Evolutionary conservation across 2,329 filamentous ascomycete species (phyloP), one percentile per base, ranked within the genome.

Genomic region (Colletotrichum siamense): DNA sequence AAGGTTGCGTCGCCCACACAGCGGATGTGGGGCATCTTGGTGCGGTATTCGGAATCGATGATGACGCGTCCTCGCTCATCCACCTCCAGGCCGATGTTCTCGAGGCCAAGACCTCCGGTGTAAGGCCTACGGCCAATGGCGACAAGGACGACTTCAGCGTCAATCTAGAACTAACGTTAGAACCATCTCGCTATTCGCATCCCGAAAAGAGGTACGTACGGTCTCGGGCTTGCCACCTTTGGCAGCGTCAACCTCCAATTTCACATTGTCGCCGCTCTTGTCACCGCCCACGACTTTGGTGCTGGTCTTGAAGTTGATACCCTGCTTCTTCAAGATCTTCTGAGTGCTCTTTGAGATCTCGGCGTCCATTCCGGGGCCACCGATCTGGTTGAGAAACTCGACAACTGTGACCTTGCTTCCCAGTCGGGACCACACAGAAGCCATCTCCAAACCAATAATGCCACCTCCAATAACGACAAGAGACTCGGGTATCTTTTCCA

Each of bases 361-460:
- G 64, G 91, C 87, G 84, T 99, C 97, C 97, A 99, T 99, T 81
- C 97, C 97, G 65, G 97, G 97, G 75, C 97, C 97, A 87, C 97
- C 97, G 80, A 99, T 99, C 89, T 98, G 96, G 82, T 94, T 92
- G 73, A 99, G 90, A 88, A 97, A 99, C 88, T 99, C 97, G 74
- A 99, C 96, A 75, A 99, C 96, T 77, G 97, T 99, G 77, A 99
- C 97, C 87, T 99, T 95, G 79, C 96, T 87, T 79, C 97, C 97
- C 77, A 99, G 91, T 82, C 97, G 92, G 77, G 96, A 98, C 97
- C 97, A 99, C 70, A 99, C 97, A 69, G 96, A 99, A 79, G 89
- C 95, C 97, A 99, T 99, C 88, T 99, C 97, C 57, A 99, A 92
- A 84, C 97, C 97, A 83, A 99, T 99, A 86, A 99, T 99, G 86